These are phyloP conservation scores for Verticillium isaacii DNA, from an alignment of 2,329 filamentous ascomycete genomes.

Conservation along the genomic window DNA sequence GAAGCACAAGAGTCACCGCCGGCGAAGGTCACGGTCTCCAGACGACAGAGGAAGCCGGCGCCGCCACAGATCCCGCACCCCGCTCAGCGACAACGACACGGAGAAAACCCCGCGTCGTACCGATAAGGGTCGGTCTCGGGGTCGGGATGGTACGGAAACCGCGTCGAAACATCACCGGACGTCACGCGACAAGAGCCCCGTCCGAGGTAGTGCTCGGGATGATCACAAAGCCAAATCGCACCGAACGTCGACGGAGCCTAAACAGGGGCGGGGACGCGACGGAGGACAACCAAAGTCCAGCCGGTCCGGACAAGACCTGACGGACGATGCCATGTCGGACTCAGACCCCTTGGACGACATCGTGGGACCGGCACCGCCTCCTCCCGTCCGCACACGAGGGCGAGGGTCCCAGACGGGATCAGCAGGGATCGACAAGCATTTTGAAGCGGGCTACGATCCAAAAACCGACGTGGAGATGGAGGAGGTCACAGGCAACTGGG, in stretches of 20 bases:
- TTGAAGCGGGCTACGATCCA: constrained; percentile 61
- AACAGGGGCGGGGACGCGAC: not conserved
- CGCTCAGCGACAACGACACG: constrained; percentile 1
- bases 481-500: constrained; percentile 64
- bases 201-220: not conserved
- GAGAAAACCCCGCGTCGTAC: constrained; percentile 8
- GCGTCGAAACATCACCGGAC: not conserved
- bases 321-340: constrained; percentile 26
- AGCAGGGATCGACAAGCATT: constrained; percentile 75
- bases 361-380: constrained; percentile 67
- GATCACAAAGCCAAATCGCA: not conserved
- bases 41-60: constrained; percentile 13
- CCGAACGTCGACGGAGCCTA: not conserved
- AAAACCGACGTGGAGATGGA: constrained; percentile 50
- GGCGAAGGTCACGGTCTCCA: constrained; percentile 25
- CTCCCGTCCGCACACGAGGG: constrained; percentile 55
- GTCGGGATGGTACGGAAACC: not conserved
- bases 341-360: constrained; percentile 73
- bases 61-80: constrained; percentile 27
- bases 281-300: constrained; percentile 3
- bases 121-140: not conserved
- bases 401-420: constrained; percentile 59
- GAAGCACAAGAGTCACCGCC: constrained; percentile 8
- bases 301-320: constrained; percentile 8
- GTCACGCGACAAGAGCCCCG: not conserved